Percentiles rank a stretch among this genome's conserved stretches.
Evolutionary conservation across 2,329 filamentous ascomycete species (phyloP).

Genomic region (Tolypocladium cylindrosporum): DNA sequence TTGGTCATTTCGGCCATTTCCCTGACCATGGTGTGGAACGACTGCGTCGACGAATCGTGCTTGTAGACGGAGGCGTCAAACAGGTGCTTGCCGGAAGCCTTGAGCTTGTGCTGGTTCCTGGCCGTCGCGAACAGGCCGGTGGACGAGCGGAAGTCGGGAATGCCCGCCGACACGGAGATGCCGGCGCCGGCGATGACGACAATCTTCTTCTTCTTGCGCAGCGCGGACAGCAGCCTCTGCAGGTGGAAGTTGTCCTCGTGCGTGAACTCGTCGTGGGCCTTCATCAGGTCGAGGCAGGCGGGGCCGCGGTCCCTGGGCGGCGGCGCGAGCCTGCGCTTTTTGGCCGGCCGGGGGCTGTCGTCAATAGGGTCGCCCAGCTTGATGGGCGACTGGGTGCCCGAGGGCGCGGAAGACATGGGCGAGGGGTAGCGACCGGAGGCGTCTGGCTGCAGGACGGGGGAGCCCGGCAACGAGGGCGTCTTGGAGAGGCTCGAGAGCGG

Average conservation of each 20-base stretch:
- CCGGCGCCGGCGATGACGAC: constrained; percentile 93
- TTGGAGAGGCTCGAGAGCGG: constrained; percentile 41
- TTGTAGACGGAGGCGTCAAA: constrained; percentile 98
- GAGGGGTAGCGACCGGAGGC: constrained; percentile 40
- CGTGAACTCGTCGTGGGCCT: constrained; percentile 37
- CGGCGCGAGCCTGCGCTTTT: constrained; percentile 60
- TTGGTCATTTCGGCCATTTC: constrained; percentile 72
- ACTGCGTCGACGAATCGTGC: constrained; percentile 76
- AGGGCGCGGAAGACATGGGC: constrained; percentile 34
- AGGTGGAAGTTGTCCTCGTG: constrained; percentile 44
- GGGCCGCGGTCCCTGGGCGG: constrained; percentile 57
- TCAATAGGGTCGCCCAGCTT: constrained; percentile 30
- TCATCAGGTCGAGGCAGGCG: constrained; percentile 64
- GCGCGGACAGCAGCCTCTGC: constrained; percentile 58
- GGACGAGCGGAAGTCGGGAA: constrained; percentile 92
- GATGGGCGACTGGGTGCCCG: constrained; percentile 41
- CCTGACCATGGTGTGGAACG: constrained; percentile 94
- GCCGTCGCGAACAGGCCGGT: constrained; percentile 81
- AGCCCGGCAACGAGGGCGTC: constrained; percentile 40
- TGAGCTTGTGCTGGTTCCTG: constrained; percentile 79
- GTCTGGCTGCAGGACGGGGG: constrained; percentile 28
- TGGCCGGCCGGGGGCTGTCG: constrained; percentile 60
- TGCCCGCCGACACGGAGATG: constrained; percentile 92
- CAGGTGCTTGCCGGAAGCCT: constrained; percentile 80
- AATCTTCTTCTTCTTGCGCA: constrained; percentile 90